These are phyloP conservation scores for Hypoxylon sp. DNA, from an alignment of 2,329 filamentous ascomycete species.

Conservation along the genomic window DNA sequence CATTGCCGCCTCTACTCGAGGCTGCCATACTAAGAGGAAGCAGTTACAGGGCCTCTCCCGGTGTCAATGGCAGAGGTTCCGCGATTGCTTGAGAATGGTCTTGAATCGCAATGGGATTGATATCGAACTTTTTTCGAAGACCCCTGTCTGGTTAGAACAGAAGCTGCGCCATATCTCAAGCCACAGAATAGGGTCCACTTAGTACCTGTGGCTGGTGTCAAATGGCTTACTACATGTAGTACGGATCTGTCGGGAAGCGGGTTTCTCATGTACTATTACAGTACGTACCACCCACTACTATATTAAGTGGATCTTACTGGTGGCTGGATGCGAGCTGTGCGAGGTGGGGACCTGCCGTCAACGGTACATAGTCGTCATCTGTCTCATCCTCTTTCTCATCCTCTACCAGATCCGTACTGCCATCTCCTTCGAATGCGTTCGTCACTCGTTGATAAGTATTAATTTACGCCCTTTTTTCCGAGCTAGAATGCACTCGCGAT, in stretches of 20 bases:
- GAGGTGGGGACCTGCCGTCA: slow-evolving; percentile 27
- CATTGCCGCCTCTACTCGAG: slow-evolving; percentile 70
- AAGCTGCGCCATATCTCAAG: slow-evolving; percentile 17
- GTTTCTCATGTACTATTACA: background rate
- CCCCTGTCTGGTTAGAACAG: slow-evolving; percentile 29
- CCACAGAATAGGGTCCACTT: slow-evolving; percentile 20
- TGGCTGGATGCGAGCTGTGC: slow-evolving; percentile 32
- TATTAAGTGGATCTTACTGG: slow-evolving; percentile 3
- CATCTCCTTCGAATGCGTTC: slow-evolving; percentile 41
- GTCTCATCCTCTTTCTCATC: slow-evolving; percentile 36
- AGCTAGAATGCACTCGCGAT: slow-evolving; percentile 36
- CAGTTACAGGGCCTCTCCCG: slow-evolving; percentile 38
- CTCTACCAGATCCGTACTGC: slow-evolving; percentile 38
- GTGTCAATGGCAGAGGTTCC: slow-evolving; percentile 39
- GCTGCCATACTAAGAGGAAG: slow-evolving; percentile 63
- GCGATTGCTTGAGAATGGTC: slow-evolving; percentile 29
- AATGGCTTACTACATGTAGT: background rate
- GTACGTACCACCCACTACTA: background rate
- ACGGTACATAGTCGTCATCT: slow-evolving; percentile 45
- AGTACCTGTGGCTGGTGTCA: slow-evolving; percentile 20
- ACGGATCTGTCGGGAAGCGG: slow-evolving; percentile 21
- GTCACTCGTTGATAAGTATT: slow-evolving; percentile 43
- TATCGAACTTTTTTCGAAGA: slow-evolving; percentile 51
- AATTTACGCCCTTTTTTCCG: slow-evolving; percentile 18
- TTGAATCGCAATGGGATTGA: slow-evolving; percentile 31